phyloP scores from a whole-genome alignment of 768 basidiomycete species.

The Serendipita sp. region DNA sequence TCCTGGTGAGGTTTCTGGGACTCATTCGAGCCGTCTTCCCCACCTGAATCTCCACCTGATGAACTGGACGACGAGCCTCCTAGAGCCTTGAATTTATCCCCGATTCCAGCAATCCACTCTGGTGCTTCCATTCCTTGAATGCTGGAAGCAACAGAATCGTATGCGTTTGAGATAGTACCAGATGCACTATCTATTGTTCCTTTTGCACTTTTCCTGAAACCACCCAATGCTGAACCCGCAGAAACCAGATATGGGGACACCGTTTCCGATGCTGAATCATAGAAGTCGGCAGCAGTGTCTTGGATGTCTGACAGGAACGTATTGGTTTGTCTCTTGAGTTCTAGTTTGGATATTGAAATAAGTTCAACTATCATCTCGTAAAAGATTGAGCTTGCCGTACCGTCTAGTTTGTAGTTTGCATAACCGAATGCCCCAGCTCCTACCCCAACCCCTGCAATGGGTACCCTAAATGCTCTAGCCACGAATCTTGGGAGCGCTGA shows the following conservation, averaged over 20 bases:
- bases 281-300: slow-evolving; percentile 51
- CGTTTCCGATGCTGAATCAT: slow-evolving; percentile 57
- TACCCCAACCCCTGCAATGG: slow-evolving; percentile 73
- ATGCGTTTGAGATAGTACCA: slow-evolving; percentile 21
- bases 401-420: slow-evolving; percentile 94
- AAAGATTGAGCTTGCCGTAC: slow-evolving; percentile 27
- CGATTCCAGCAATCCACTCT: neutral
- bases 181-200: slow-evolving; percentile 22
- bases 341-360: slow-evolving; percentile 22
- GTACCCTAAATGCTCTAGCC: slow-evolving; percentile 72
- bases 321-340: slow-evolving; percentile 51
- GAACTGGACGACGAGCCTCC: neutral
- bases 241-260: slow-evolving; percentile 41
- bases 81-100: neutral
- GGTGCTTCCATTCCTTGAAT: neutral
- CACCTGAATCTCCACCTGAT: slow-evolving; percentile 9
- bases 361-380: neutral
- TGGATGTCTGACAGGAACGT: slow-evolving; percentile 51
- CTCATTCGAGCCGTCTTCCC: slow-evolving; percentile 10
- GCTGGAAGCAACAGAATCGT: neutral
- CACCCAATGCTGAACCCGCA: slow-evolving; percentile 19
- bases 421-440: slow-evolving; percentile 87
- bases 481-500: slow-evolving; percentile 79
- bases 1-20: slow-evolving; percentile 41
- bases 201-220: slow-evolving; percentile 15